Evolutionary conservation across 306 rosid genomes (phyloP), one percentile per base, ranked within the genome.

Genomic region (Senna siamea): DNA sequence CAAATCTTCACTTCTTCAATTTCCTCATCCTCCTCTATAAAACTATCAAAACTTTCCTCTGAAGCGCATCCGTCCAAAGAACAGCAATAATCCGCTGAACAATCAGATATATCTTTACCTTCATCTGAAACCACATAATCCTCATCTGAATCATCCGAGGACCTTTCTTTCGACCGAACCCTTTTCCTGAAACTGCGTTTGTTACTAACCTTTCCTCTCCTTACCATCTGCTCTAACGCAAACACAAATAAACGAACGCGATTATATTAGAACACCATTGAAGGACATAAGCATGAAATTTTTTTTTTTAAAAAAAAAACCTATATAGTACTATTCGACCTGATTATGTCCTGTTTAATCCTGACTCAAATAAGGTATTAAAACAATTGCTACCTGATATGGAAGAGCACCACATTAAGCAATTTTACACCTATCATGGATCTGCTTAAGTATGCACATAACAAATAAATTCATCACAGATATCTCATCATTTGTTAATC

Each of bases 131-230:
- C 72, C 43, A 91, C 97, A 78, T 88, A 94, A 66, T 94, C 98
- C 87, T 94, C 98, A 77, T 94, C 98, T 0, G 96, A 94, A 76
- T 85, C 97, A 83, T 94, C 98, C 0, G 96, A 91, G 48, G 81
- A 83, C 55, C 81, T 73, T 43, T 71, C 89, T 71, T 88, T 84
- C 1, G 86, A 78, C 82, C 72, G 75, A 80, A 69, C 74, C 81
- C 76, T 79, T 34, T 63, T 83, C 41, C 78, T 84, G 23, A 67
- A 76, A 73, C 63, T 79, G n/a, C 73, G 58, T 65, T 78, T 87
- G 76, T 87, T 55, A 77, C 85, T 58, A 66, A 78, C 76, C 80
- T 76, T 92, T 76, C 93, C 87, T 84, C 92, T 94, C 93, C 88
- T 93, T 17, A 75, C 98, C 97, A 91, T 94, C 89, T 89, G 87